These are phyloP conservation scores for Musa acuminata DNA, from an alignment of 176 grass and related monocot species.

Conservation along the genomic window DNA sequence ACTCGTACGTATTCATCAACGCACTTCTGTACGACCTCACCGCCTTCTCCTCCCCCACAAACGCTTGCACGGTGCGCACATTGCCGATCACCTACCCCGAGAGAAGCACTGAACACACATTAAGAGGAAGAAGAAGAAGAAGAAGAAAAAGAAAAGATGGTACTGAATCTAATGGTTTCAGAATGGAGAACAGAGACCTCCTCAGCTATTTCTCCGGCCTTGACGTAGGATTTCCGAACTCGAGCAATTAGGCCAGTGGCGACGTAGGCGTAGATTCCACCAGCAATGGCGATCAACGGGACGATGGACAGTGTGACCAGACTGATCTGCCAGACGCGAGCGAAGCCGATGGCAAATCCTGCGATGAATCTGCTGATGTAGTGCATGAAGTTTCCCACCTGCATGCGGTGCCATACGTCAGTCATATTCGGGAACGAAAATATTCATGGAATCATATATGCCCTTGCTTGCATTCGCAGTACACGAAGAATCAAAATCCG, in stretches of 20 bases:
- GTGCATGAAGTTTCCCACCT: conserved; percentile 99
- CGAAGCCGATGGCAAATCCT: conserved; percentile 88
- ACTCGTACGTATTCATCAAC: conserved; percentile 64
- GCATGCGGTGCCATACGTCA: neutral
- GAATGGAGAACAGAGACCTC: conserved; percentile 33
- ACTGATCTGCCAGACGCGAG: conserved; percentile 90
- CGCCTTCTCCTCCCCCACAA: conserved; percentile 91
- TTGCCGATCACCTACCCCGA: conserved; percentile 68
- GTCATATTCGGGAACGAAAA: neutral
- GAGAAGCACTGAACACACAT: too few relatives aligned
- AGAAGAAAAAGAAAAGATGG: too few relatives aligned
- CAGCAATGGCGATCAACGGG: conserved; percentile 80
- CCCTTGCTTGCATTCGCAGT: too few relatives aligned
- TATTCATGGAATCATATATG: neutral
- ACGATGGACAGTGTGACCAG: conserved; percentile 91
- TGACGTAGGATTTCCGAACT: conserved; percentile 91
- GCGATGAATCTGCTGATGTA: conserved; percentile 90
- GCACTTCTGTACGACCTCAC: conserved; percentile 60
- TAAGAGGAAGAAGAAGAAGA: too few relatives aligned
- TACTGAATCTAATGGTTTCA: neutral
- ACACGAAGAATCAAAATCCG: too few relatives aligned
- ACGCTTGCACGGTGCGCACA: conserved; percentile 91
- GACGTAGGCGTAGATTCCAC: conserved; percentile 76
- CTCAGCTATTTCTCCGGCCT: conserved; percentile 95
- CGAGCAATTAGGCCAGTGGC: conserved; percentile 82